A percentile compares a stretch with the other conserved stretches of the same genome.
Conservation (phyloP, 2,329 filamentous ascomycete genomes). For the Penicillium sumatraense region DNA sequence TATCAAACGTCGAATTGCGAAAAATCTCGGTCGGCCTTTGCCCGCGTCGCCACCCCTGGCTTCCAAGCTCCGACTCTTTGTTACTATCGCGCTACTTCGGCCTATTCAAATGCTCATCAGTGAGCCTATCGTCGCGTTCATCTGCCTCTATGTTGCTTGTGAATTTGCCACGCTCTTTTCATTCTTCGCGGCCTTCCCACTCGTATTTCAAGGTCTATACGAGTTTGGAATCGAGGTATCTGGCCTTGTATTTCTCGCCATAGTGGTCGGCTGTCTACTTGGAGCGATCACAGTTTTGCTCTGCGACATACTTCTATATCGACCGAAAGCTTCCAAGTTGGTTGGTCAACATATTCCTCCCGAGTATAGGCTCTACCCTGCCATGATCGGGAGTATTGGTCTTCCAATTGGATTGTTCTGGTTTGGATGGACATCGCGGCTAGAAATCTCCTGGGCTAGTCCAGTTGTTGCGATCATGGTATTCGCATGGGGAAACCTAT, state of each 20-base stretch:
- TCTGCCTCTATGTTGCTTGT: constrained; percentile 30
- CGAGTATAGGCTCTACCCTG: constrained; percentile 23
- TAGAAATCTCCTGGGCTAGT: constrained; percentile 18
- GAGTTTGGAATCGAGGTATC: constrained; percentile 14
- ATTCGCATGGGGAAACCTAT: constrained; percentile 26
- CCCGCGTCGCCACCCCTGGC: constrained; percentile 12
- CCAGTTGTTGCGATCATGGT: constrained; percentile 19
- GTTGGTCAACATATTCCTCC: constrained; percentile 9
- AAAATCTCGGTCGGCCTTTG: constrained; percentile 5
- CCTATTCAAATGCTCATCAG: constrained; percentile 29
- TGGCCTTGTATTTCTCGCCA: constrained; percentile 17
- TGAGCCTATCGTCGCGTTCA: constrained; percentile 31
- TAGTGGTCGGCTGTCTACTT: constrained; percentile 18
- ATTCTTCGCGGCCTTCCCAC: constrained; percentile 16
- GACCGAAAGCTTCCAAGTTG: constrained; percentile 5
- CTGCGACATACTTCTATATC: constrained; percentile 21
- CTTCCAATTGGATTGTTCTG: constrained; percentile 24
- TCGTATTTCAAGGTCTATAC: constrained; percentile 13
- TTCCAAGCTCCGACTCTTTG: constrained; percentile 14
- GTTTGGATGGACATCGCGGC: constrained; percentile 22
- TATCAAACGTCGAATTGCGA: constrained; percentile 18
- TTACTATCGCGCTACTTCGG: constrained; percentile 26
- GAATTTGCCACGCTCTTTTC: constrained; percentile 28
- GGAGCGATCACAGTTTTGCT: constrained; percentile 19
- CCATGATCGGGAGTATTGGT: constrained; percentile 23